Evolutionary conservation across 1,139 yeast species (phyloP).

Genomic region (Pneumocystis sp.): DNA sequence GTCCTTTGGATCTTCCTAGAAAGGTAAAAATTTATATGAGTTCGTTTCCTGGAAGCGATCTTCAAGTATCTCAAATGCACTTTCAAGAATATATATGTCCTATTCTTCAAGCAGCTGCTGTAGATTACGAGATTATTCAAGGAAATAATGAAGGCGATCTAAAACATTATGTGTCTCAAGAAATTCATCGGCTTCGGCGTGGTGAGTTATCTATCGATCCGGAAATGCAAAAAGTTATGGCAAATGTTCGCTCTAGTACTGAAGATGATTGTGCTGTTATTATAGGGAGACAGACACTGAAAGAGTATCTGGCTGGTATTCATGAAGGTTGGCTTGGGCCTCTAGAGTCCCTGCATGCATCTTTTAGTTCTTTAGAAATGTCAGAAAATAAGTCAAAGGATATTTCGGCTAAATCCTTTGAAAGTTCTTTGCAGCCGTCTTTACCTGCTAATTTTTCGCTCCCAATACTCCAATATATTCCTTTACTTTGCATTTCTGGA

Average conservation of each 20-base stretch:
- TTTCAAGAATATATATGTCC: constrained; percentile 75
- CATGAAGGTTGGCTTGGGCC: constrained; percentile 96
- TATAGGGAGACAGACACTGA: constrained; percentile 89
- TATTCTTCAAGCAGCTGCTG: constrained; percentile 65
- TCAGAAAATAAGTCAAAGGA: neutral
- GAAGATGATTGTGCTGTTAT: constrained; percentile 59
- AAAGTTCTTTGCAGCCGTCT: neutral
- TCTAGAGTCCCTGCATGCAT: constrained; percentile 13
- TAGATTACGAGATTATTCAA: constrained; percentile 68
- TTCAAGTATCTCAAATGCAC: constrained; percentile 58
- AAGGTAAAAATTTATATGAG: constrained; percentile 72
- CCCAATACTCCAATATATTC: constrained; percentile 55
- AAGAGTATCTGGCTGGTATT: constrained; percentile 77
- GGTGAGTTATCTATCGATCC: constrained; percentile 16
- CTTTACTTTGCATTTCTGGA: constrained; percentile 65
- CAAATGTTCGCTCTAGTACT: constrained; percentile 15
- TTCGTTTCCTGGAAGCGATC: constrained; percentile 89
- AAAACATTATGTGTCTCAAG: constrained; percentile 65
- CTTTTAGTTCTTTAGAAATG: neutral
- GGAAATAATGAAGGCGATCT: constrained; percentile 78
- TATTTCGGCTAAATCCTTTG: neutral
- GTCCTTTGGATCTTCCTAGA: constrained; percentile 46
- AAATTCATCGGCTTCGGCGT: constrained; percentile 52
- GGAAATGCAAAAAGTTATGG: neutral
- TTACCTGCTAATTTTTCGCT: constrained; percentile 15